phyloP scores from a whole-genome alignment of 108 stramenopile species.

The Fistulifera solaris region DNA sequence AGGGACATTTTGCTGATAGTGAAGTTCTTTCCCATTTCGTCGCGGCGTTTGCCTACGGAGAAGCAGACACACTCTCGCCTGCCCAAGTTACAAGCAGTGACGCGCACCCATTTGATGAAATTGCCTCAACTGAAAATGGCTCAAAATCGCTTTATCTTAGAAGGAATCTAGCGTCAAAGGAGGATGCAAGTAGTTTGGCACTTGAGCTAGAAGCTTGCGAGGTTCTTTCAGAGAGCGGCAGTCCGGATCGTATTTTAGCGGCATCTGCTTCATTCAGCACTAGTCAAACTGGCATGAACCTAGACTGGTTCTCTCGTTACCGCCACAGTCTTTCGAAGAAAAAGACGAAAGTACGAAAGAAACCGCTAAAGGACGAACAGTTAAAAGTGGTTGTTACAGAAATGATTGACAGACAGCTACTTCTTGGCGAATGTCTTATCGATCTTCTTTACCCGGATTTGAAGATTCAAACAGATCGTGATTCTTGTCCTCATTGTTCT shows the following conservation, averaged over 20 bases:
- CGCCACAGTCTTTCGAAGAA: conserved; percentile 1
- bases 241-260: conserved; percentile 9
- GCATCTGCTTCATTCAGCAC: too few species aligned
- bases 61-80: background rate
- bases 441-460: conserved; percentile 72
- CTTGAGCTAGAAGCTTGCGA: background rate
- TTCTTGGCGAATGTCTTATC: conserved; percentile 62
- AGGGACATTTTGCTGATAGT: conserved; percentile 52
- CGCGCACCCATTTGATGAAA: conserved; percentile 25
- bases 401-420: conserved; percentile 48
- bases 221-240: background rate
- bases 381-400: conserved; percentile 13
- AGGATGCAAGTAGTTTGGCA: background rate
- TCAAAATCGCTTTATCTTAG: too few species aligned
- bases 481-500: conserved; percentile 73
- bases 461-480: conserved; percentile 51
- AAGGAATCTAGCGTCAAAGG: conserved; percentile 13
- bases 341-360: conserved; percentile 19
- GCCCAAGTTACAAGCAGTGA: background rate
- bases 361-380: background rate
- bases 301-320: conserved; percentile 12
- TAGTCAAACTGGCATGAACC: too few species aligned
- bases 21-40: conserved; percentile 64
- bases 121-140: too few species aligned
- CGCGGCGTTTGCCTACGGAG: conserved; percentile 43